Percentiles rank a stretch among this genome's conserved stretches.
Evolutionary conservation across 768 basidiomycete genomes (phyloP).

Genomic region (Gautieria morchelliformis): DNA sequence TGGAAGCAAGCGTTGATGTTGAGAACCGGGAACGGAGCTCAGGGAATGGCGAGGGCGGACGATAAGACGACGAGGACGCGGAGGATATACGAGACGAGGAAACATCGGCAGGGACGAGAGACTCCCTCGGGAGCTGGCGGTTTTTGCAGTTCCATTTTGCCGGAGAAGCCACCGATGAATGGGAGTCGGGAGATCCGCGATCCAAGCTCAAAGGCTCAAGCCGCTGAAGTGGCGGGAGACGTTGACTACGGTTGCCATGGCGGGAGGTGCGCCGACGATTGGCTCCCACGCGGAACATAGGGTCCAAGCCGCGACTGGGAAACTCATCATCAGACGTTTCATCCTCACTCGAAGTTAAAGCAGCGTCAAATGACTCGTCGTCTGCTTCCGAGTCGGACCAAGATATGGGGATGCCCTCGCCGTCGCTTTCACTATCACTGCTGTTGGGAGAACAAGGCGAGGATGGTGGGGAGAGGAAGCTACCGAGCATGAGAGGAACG

Average conservation of each 20-base stretch:
- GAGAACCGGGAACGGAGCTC: constrained; percentile 7
- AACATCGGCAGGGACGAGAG: constrained; percentile 2
- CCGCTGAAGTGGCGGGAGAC: not conserved
- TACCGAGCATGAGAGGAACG: constrained; percentile 2
- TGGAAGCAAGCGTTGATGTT: not conserved
- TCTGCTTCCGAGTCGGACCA: not conserved
- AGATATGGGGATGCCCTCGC: not conserved
- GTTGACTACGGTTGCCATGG: not conserved
- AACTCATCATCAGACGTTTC: not conserved
- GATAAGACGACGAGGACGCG: not conserved
- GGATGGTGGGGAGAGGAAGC: not conserved
- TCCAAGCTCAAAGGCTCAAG: not conserved
- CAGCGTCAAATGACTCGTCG: not conserved
- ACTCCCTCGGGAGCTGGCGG: not conserved
- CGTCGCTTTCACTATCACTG: not conserved
- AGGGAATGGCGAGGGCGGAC: not conserved
- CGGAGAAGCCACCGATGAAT: not conserved
- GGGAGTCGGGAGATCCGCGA: not conserved
- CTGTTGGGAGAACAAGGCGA: not conserved
- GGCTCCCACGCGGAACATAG: not conserved
- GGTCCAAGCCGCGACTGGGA: not conserved
- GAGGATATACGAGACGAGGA: not conserved
- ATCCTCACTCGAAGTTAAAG: constrained; percentile 5
- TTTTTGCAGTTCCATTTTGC: not conserved
- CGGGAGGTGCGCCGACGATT: not conserved